A percentile compares a stretch with the other conserved stretches of the same genome.
phyloP scores from a whole-genome alignment of 441 rosid species.

The Arabidopsis lyrata region DNA sequence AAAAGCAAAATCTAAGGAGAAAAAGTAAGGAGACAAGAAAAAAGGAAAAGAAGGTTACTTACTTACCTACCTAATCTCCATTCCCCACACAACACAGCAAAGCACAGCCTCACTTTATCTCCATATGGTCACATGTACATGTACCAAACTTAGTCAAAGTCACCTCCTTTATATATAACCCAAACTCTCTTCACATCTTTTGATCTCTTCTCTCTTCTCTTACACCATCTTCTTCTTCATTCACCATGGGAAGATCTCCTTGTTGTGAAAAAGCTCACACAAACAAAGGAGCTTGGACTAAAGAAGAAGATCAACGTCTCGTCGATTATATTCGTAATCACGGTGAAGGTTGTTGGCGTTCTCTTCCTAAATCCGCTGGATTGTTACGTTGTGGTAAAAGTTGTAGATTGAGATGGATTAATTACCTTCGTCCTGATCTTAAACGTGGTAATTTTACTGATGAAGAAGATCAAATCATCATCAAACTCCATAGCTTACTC shows the following conservation, averaged over 20 bases:
- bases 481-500: constrained; percentile 82
- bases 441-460: constrained; percentile 88
- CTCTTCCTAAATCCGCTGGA: constrained; percentile 88
- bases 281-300: constrained; percentile 96
- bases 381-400: constrained; percentile 92
- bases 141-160: constrained; percentile 71
- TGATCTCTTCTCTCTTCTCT: constrained; percentile 30
- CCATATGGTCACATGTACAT: constrained; percentile 50
- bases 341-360: constrained; percentile 96
- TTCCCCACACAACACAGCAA: constrained; percentile 34
- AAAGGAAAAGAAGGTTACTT: constrained; percentile 38
- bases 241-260: constrained; percentile 80
- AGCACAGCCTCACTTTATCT: constrained; percentile 41
- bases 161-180: constrained; percentile 30
- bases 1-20: constrained; percentile 38
- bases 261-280: constrained; percentile 93
- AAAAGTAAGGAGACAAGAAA: constrained; percentile 16
- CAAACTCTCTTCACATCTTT: constrained; percentile 46
- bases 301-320: constrained; percentile 89
- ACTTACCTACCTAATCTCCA: constrained; percentile 51
- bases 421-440: constrained; percentile 92
- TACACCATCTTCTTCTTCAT: constrained; percentile 11
- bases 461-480: constrained; percentile 82
- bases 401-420: constrained; percentile 88
- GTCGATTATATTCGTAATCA: constrained; percentile 67